Base-by-base conservation (phyloP, 2,329 filamentous ascomycete species). In the Scorias spongiosa region DNA sequence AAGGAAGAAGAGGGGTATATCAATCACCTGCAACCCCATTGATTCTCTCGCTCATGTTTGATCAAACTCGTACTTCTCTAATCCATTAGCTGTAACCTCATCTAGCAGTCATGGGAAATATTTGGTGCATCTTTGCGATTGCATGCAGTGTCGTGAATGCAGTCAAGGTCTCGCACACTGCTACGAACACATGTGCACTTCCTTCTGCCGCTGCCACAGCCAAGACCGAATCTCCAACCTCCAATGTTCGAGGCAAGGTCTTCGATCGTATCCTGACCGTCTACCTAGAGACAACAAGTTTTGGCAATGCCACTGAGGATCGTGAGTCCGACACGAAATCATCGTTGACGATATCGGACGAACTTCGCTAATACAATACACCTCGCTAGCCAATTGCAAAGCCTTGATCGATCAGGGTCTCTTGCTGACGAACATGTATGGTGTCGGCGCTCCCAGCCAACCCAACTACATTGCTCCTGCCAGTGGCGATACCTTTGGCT, bases 201-300 rank as follows among this genome's bases (percentile, higher is more conserved):
- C 20, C 20, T 26, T 26, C 20, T 26, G 20, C 20, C 7, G 20
- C 20, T 7, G 20, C 20, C 20, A 78, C 72, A 1, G 75, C 75
- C 10, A 67, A 69, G 57, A 76, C 76, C 1, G 61, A 64, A 47
- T 77, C 74, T 48, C 76, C 78, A 1, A 75, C 71, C 20, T 78
- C 71, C 58, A 59, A 76, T 54, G 76, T 86, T 44, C 71, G 76
- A 58, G 83, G 83, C 47, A 76, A 80, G 57, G 75, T 70, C 0
- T 86, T 86, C 56, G 72, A 85, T 57, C 75, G 81, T 12, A 72
- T 83, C 46, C 76, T 75, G 44, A 72, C 76, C 43, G 75, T 86
- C 58, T 86, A 78, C 76, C 69, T 84, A 39, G 82, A 86, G 65
- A 86, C 86, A 57, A 81, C 77, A 40, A 67, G 72, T 60, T 85